These are phyloP conservation scores for Diplocarpon rosae DNA, from an alignment of 2,329 filamentous ascomycete species.

Conservation along the genomic window DNA sequence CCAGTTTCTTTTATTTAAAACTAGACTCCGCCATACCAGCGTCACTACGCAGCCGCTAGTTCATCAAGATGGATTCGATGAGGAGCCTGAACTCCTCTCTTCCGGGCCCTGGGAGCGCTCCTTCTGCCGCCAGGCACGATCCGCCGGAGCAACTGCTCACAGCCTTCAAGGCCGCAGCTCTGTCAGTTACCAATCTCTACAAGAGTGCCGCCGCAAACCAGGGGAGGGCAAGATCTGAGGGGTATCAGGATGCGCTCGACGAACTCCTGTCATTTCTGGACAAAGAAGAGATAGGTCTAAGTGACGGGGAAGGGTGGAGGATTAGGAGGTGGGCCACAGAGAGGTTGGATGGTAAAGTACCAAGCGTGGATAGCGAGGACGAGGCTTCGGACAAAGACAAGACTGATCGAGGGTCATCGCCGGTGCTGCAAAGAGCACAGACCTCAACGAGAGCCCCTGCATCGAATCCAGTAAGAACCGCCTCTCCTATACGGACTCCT, in stretches of 20 bases:
- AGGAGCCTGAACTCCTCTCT: conserved; percentile 50
- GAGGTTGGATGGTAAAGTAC: conserved; percentile 50
- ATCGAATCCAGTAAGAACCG: conserved; percentile 21
- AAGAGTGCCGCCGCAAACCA: conserved; percentile 78
- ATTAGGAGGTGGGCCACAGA: conserved; percentile 58
- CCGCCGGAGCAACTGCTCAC: conserved; percentile 62
- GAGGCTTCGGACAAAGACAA: conserved; percentile 55
- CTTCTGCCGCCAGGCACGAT: conserved; percentile 30
- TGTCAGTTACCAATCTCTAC: conserved; percentile 93
- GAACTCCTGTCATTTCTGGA: conserved; percentile 82
- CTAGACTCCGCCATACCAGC: no score
- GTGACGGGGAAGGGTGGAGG: conserved; percentile 63
- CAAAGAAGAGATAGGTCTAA: conserved; percentile 64
- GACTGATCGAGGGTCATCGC: conserved; percentile 46
- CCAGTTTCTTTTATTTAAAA: no score
- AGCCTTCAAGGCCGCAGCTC: conserved; percentile 82
- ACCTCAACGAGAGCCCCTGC: conserved; percentile 30
- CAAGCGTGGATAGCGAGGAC: conserved; percentile 56
- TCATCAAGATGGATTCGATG: conserved; percentile 47
- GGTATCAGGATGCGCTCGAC: conserved; percentile 89
- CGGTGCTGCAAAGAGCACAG: conserved; percentile 41
- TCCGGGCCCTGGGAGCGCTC: conserved; percentile 36
- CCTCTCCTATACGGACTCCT: conserved; percentile 29
- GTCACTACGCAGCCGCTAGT: not conserved
- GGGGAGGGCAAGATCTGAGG: conserved; percentile 62